phyloP scores from a whole-genome alignment of 495 filamentous ascomycete genomes.

The Lasiosphaeria hispida region DNA sequence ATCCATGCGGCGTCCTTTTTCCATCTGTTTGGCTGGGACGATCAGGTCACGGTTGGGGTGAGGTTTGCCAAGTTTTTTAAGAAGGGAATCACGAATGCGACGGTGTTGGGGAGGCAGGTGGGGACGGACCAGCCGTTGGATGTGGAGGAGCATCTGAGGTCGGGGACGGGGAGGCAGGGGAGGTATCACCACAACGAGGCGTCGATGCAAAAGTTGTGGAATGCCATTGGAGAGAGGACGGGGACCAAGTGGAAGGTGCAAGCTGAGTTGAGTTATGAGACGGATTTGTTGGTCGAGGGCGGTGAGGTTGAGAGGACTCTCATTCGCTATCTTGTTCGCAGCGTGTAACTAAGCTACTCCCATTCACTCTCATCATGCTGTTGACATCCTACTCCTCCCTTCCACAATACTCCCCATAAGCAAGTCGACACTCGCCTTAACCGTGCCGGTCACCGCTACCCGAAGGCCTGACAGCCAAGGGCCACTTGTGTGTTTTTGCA shows the following conservation, averaged over 20 bases:
- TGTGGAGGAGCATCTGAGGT: conserved; percentile 4
- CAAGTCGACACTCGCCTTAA: too few relatives aligned
- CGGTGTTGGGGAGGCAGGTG: conserved; percentile 45
- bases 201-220: conserved; percentile 46
- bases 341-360: neutral
- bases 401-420: too few relatives aligned
- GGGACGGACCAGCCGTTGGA: conserved; percentile 29
- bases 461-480: too few relatives aligned
- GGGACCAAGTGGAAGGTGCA: conserved; percentile 43
- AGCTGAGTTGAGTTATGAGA: conserved; percentile 26
- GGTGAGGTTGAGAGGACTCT: neutral
- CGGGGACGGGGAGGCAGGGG: neutral
- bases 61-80: conserved; percentile 47
- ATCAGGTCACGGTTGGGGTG: conserved; percentile 50
- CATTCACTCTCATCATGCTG: too few relatives aligned
- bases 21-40: conserved; percentile 56
- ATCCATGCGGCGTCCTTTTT: conserved; percentile 56
- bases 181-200: conserved; percentile 42
- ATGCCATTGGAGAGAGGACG: conserved; percentile 41
- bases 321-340: neutral
- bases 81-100: conserved; percentile 31
- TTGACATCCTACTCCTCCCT: too few relatives aligned
- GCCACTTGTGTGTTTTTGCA: too few relatives aligned
- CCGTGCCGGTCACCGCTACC: too few relatives aligned
- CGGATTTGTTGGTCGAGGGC: neutral